These are phyloP conservation scores for Blastobotrys aristatus DNA, from an alignment of 1,139 yeast genomes.

Conservation along the genomic window DNA sequence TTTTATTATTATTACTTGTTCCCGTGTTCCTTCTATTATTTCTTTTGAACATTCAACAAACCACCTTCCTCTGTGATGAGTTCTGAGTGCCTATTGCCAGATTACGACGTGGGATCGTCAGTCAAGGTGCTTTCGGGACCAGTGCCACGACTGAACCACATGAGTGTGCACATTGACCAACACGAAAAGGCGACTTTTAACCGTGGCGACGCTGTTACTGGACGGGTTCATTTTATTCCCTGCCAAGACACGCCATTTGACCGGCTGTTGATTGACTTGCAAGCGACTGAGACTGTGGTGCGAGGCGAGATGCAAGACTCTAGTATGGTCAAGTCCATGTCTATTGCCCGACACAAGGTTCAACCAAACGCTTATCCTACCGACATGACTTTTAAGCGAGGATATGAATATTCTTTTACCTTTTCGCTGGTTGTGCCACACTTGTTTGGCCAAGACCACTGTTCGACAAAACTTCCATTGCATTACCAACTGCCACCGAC, in stretches of 20 bases:
- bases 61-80: no score
- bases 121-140: neutral
- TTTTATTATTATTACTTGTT: no score
- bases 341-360: conserved; percentile 19
- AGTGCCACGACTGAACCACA: neutral
- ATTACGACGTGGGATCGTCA: conserved; percentile 6
- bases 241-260: conserved; percentile 11
- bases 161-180: conserved; percentile 10
- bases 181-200: conserved; percentile 2
- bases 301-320: conserved; percentile 8
- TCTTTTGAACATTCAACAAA: no score
- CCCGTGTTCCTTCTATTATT: no score
- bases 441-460: conserved; percentile 7
- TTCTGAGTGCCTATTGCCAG: no score
- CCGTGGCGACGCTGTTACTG: conserved; percentile 15
- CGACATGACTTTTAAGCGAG: conserved; percentile 17
- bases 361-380: conserved; percentile 19
- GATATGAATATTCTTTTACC: conserved; percentile 19
- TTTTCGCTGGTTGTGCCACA: conserved; percentile 22
- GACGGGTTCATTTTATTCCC: conserved; percentile 10
- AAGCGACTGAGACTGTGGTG: conserved; percentile 9
- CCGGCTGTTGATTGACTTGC: conserved; percentile 13
- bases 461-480: conserved; percentile 12
- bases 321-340: conserved; percentile 6
- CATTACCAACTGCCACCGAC: conserved; percentile 17